A percentile compares a stretch with the other conserved stretches of the same genome.
phyloP scores from a whole-genome alignment of 2,329 filamentous ascomycete genomes.

The Xenoacremonium recifei region DNA sequence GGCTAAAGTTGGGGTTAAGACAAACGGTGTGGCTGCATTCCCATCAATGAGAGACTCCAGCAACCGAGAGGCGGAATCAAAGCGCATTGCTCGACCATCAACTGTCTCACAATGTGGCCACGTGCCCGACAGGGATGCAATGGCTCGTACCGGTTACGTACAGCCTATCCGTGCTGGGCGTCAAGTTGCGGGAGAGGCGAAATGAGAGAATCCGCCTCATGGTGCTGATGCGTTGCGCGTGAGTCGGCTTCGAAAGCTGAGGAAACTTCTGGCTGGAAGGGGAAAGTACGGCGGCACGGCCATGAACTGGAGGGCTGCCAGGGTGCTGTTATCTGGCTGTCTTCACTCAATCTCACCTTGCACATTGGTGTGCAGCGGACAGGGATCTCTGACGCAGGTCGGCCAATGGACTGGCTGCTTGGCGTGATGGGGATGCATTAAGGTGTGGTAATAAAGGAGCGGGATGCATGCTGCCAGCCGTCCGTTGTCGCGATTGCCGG shows the following conservation, averaged over 20 bases:
- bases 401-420: slow-evolving; percentile 10
- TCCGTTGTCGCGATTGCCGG: not conserved
- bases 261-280: not conserved
- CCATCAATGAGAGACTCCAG: too few relatives aligned
- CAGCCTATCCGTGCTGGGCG: not conserved
- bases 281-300: not conserved
- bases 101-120: slow-evolving; percentile 7
- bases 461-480: not conserved
- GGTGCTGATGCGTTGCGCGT: too few relatives aligned
- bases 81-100: too few relatives aligned
- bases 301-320: slow-evolving; percentile 6
- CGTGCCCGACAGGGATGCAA: slow-evolving; percentile 8
- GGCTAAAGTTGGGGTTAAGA: too few relatives aligned
- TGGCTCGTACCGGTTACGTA: not conserved
- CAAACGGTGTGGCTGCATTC: too few relatives aligned
- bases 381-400: slow-evolving; percentile 9
- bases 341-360: slow-evolving; percentile 7
- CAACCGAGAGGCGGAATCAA: too few relatives aligned
- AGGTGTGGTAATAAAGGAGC: not conserved
- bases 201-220: too few relatives aligned
- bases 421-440: slow-evolving; percentile 1
- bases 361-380: not conserved
- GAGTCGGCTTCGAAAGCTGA: not conserved
- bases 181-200: not conserved
- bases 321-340: slow-evolving; percentile 6